phyloP scores from a whole-genome alignment of 2,329 filamentous ascomycete species.

The Dendrostoma leiphaemia region DNA sequence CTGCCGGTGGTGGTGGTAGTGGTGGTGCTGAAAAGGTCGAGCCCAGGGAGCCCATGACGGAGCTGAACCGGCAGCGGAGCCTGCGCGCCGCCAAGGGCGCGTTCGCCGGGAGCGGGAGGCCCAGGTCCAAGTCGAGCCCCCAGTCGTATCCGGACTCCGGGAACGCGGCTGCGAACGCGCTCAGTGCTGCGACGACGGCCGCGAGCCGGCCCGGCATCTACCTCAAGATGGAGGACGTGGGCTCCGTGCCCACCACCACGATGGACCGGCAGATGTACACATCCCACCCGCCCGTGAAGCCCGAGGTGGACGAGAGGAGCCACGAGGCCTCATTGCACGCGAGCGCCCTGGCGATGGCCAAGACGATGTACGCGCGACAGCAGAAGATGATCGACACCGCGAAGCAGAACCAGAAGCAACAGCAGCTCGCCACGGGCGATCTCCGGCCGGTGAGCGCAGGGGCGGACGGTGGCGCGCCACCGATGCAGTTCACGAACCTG shows the following conservation, averaged over 20 bases:
- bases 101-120: constrained; percentile 56
- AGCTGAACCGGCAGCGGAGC: constrained; percentile 60
- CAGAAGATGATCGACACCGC: constrained; percentile 58
- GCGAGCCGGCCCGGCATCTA: constrained; percentile 50
- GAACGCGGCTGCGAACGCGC: constrained; percentile 64
- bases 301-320: constrained; percentile 72
- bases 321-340: constrained; percentile 72
- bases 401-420: constrained; percentile 36
- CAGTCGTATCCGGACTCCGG: constrained; percentile 49
- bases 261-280: constrained; percentile 76
- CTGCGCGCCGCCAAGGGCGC: constrained; percentile 75
- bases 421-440: constrained; percentile 18
- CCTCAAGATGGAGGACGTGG: constrained; percentile 55
- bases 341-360: constrained; percentile 86
- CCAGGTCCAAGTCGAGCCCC: constrained; percentile 64
- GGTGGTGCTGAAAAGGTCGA: constrained; percentile 34
- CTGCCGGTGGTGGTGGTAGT: constrained; percentile 24
- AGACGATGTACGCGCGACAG: constrained; percentile 75
- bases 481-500: constrained; percentile 61
- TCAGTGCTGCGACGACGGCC: constrained; percentile 71
- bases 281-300: constrained; percentile 67
- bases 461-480: constrained; percentile 35
- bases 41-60: constrained; percentile 33
- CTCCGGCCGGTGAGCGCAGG: constrained; percentile 22
- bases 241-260: constrained; percentile 65